These are phyloP conservation scores for Malbranchea zuffiana DNA, from an alignment of 2,329 filamentous ascomycete species.

Conservation along the genomic window DNA sequence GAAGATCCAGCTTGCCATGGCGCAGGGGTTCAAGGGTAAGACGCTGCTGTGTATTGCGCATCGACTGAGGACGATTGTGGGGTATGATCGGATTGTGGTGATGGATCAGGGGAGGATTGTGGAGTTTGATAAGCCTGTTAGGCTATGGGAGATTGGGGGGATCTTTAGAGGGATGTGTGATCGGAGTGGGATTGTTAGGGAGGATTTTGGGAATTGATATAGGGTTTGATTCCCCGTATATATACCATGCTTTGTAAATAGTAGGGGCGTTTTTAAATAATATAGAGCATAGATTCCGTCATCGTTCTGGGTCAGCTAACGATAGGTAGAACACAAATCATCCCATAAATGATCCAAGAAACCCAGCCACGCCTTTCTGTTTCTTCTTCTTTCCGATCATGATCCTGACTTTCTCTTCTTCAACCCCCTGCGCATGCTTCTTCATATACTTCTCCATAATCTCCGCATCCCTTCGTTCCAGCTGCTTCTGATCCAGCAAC, in stretches of 20 bases:
- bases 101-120: constrained; percentile 86
- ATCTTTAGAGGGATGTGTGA: constrained; percentile 91
- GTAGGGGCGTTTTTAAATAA: too few species aligned
- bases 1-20: constrained; percentile 87
- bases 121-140: constrained; percentile 68
- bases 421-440: constrained; percentile 5
- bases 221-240: too few species aligned
- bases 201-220: too few species aligned
- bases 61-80: constrained; percentile 79
- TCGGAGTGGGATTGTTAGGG: constrained; percentile 58
- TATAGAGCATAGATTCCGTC: too few species aligned
- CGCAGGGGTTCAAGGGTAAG: constrained; percentile 70
- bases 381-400: constrained; percentile 7
- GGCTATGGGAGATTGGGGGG: constrained; percentile 60
- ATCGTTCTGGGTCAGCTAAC: too few species aligned
- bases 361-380: constrained; percentile 6
- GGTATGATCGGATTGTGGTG: constrained; percentile 90
- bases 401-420: constrained; percentile 9
- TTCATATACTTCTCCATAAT: constrained; percentile 13
- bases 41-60: constrained; percentile 90
- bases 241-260: too few species aligned
- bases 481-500: constrained; percentile 12
- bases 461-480: constrained; percentile 9
- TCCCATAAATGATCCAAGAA: constrained; percentile 4
- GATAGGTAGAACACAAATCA: too few species aligned